phyloP scores from a whole-genome alignment of 2,329 filamentous ascomycete species.

The Myriosclerotinia curreyana region DNA sequence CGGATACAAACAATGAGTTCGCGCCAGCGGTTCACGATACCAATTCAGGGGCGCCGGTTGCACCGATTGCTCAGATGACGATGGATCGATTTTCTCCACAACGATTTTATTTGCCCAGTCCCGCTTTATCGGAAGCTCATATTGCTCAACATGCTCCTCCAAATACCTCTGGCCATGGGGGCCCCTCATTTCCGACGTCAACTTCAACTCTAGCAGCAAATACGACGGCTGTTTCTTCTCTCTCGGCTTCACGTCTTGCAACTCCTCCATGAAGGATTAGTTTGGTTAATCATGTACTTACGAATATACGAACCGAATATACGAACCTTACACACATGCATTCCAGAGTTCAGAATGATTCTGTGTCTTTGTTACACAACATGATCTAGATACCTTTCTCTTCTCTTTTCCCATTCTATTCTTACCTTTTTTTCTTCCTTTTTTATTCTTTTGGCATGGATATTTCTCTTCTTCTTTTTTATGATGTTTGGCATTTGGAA shows the following conservation, averaged over 20 bases:
- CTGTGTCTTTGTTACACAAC: neutral
- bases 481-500: neutral
- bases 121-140: constrained; percentile 6
- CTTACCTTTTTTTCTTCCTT: neutral
- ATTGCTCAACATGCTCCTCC: constrained; percentile 10
- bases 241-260: neutral
- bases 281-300: neutral
- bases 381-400: neutral
- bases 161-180: too few species aligned
- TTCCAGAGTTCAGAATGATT: neutral
- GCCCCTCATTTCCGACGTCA: neutral
- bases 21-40: neutral
- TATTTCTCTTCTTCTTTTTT: neutral
- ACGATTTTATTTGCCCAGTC: constrained; percentile 2
- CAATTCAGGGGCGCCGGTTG: neutral
- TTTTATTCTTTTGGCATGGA: neutral
- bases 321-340: neutral
- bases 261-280: constrained; percentile 10
- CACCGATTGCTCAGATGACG: neutral
- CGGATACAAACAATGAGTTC: neutral
- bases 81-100: neutral
- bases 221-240: neutral
- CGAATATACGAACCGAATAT: neutral
- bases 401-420: neutral
- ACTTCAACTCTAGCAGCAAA: neutral